These are phyloP conservation scores for Glaciozyma martinii DNA, from an alignment of 768 basidiomycete genomes.

Conservation along the genomic window DNA sequence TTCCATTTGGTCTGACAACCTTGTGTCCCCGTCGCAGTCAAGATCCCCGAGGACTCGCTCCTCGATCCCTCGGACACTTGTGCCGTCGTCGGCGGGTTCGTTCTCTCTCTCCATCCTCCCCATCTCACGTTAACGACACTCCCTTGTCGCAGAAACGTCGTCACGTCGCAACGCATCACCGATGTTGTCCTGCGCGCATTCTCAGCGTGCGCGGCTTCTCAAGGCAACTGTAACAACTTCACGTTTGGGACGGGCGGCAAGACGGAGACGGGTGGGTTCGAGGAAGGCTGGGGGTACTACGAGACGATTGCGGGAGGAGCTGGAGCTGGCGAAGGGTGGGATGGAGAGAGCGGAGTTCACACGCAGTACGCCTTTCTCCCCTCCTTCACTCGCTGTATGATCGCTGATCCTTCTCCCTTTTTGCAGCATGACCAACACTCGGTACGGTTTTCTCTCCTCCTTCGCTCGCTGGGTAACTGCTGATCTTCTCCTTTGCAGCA, in stretches of 20 bases:
- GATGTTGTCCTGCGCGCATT: conserved; percentile 91
- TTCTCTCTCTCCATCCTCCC: too few relatives aligned
- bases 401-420: not conserved
- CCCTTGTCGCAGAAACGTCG: conserved; percentile 53
- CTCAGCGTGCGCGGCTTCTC: conserved; percentile 80
- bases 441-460: too few relatives aligned
- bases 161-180: conserved; percentile 85
- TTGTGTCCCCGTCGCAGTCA: conserved; percentile 50
- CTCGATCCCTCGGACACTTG: conserved; percentile 74
- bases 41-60: conserved; percentile 67
- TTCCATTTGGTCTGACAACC: too few relatives aligned
- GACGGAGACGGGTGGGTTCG: conserved; percentile 49
- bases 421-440: conserved; percentile 46
- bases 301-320: conserved; percentile 91
- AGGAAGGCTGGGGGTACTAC: conserved; percentile 14
- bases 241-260: conserved; percentile 1
- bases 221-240: conserved; percentile 62
- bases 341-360: conserved; percentile 86
- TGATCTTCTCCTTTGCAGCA: too few relatives aligned
- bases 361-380: not conserved
- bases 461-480: too few relatives aligned
- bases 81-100: conserved; percentile 67
- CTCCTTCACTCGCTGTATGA: too few relatives aligned
- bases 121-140: too few relatives aligned
- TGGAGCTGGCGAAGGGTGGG: conserved; percentile 80